phyloP scores from a whole-genome alignment of 768 basidiomycete genomes.

The Terana coerulea region DNA sequence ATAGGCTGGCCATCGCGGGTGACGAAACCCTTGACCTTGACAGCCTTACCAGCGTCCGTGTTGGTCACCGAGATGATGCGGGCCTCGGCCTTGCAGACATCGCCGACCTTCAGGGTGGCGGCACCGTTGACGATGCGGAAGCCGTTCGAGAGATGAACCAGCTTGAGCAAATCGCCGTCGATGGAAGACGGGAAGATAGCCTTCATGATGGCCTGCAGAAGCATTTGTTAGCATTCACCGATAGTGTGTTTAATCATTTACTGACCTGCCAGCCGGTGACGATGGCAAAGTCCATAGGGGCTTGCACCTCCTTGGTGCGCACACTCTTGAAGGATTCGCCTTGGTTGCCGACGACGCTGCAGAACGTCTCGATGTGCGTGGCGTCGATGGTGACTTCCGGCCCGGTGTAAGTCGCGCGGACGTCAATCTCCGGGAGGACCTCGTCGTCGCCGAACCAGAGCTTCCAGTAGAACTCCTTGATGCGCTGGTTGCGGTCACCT shows the following conservation, averaged over 20 bases:
- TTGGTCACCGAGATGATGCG: slow-evolving; percentile 88
- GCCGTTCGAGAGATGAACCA: slow-evolving; percentile 96
- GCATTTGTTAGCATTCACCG: not conserved
- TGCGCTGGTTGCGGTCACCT: slow-evolving; percentile 77
- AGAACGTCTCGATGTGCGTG: slow-evolving; percentile 81
- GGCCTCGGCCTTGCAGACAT: slow-evolving; percentile 87
- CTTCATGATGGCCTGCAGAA: slow-evolving; percentile 90
- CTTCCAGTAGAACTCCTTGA: slow-evolving; percentile 98
- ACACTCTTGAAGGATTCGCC: slow-evolving; percentile 84
- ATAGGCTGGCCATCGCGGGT: slow-evolving; percentile 73
- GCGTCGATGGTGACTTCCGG: slow-evolving; percentile 82
- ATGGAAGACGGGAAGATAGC: slow-evolving; percentile 91
- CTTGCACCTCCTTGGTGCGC: slow-evolving; percentile 66
- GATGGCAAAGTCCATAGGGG: slow-evolving; percentile 99
- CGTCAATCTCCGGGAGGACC: slow-evolving; percentile 69
- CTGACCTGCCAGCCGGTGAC: slow-evolving; percentile 97
- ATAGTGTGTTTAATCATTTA: slow-evolving; percentile 11
- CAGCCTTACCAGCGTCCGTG: slow-evolving; percentile 87
- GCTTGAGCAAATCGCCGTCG: slow-evolving; percentile 91
- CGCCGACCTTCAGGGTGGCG: slow-evolving; percentile 74
- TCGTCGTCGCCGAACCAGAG: slow-evolving; percentile 94
- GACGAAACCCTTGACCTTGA: slow-evolving; percentile 84
- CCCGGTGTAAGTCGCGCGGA: slow-evolving; percentile 80
- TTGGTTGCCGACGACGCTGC: slow-evolving; percentile 90
- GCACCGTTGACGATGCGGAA: slow-evolving; percentile 86